These are phyloP conservation scores for Knufia petricola DNA, from an alignment of 2,329 filamentous ascomycete genomes.

Conservation along the genomic window DNA sequence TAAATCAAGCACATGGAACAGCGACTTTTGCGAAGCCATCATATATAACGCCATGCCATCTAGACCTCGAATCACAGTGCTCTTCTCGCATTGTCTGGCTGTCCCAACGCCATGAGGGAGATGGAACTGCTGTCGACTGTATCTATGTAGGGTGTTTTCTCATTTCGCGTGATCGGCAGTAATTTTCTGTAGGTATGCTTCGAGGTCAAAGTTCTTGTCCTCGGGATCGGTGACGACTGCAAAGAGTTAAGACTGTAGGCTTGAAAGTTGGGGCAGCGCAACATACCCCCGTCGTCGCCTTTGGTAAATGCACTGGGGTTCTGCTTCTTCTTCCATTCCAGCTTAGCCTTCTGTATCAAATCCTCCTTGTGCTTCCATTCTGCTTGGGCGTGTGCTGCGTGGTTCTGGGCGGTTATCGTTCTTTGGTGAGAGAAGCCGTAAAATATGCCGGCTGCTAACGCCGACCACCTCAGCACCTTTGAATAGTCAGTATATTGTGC, in stretches of 20 bases:
- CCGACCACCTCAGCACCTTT: slow-evolving; percentile 94
- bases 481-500: slow-evolving; percentile 12
- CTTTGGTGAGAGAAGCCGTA: slow-evolving; percentile 95
- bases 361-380: slow-evolving; percentile 87
- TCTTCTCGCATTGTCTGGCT: neutral
- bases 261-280: slow-evolving; percentile 14
- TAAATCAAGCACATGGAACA: too few species aligned
- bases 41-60: neutral
- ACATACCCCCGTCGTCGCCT: slow-evolving; percentile 29
- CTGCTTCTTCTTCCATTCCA: slow-evolving; percentile 75
- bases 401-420: slow-evolving; percentile 62
- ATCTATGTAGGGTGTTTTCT: slow-evolving; percentile 1
- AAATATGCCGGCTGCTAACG: slow-evolving; percentile 80
- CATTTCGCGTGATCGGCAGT: slow-evolving; percentile 16
- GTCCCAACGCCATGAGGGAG: neutral
- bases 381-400: slow-evolving; percentile 59
- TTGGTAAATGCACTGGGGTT: slow-evolving; percentile 32
- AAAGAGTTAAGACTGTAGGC: neutral
- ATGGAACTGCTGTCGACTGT: neutral
- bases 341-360: slow-evolving; percentile 87
- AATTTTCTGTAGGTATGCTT: slow-evolving; percentile 57
- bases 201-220: slow-evolving; percentile 86
- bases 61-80: neutral
- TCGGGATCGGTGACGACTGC: slow-evolving; percentile 65
- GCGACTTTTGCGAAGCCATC: neutral